These are phyloP conservation scores for Citeromyces matritensis DNA, from an alignment of 805 yeast genomes.

Conservation along the genomic window DNA sequence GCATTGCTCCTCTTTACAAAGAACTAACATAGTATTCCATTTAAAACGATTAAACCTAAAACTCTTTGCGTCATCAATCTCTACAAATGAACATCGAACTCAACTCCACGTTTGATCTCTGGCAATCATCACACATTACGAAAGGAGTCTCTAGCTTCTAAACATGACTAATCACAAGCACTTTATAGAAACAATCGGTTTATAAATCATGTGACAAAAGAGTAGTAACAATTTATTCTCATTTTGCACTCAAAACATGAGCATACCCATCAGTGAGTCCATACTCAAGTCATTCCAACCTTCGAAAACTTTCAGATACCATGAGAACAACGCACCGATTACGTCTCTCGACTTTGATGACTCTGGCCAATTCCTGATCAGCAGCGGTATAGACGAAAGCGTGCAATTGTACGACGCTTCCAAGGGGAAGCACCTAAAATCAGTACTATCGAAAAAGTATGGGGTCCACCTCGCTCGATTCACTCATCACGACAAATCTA, in stretches of 20 bases:
- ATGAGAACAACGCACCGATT: slow-evolving; percentile 31
- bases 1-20: too few relatives aligned
- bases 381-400: slow-evolving; percentile 70
- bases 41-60: too few relatives aligned
- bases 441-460: slow-evolving; percentile 75
- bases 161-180: neutral
- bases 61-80: too few relatives aligned
- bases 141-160: too few relatives aligned
- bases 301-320: slow-evolving; percentile 24
- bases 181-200: neutral
- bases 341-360: slow-evolving; percentile 73
- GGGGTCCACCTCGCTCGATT: slow-evolving; percentile 83
- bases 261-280: slow-evolving; percentile 5
- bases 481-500: slow-evolving; percentile 56
- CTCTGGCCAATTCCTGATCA: slow-evolving; percentile 60
- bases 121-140: too few relatives aligned
- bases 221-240: slow-evolving; percentile 1
- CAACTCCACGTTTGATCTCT: too few relatives aligned
- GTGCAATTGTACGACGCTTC: slow-evolving; percentile 70
- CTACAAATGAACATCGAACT: too few relatives aligned
- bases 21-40: too few relatives aligned
- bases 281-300: slow-evolving; percentile 12
- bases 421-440: slow-evolving; percentile 52
- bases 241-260: slow-evolving; percentile 1
- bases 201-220: neutral